These are phyloP conservation scores for Dendryphion nanum DNA, from an alignment of 2,329 filamentous ascomycete genomes.

Conservation along the genomic window DNA sequence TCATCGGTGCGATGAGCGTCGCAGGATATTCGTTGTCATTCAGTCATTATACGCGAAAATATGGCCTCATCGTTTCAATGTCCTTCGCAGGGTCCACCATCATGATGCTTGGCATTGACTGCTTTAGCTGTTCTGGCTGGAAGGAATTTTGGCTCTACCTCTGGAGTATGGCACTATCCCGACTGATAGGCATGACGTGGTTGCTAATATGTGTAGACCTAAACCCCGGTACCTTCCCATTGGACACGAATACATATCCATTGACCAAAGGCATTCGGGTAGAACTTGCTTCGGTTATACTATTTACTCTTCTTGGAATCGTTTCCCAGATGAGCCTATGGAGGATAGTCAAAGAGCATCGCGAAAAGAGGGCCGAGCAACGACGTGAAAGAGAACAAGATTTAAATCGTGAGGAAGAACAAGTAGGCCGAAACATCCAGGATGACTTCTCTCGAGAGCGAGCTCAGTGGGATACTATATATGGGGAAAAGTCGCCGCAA, in stretches of 20 bases:
- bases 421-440: constrained; percentile 66
- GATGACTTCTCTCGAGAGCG: constrained; percentile 61
- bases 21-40: constrained; percentile 68
- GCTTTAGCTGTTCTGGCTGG: constrained; percentile 81
- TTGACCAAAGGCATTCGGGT: constrained; percentile 83
- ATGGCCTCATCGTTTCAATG: constrained; percentile 72
- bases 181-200: constrained; percentile 2
- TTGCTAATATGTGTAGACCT: constrained; percentile 49
- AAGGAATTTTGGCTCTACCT: constrained; percentile 97
- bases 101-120: constrained; percentile 82
- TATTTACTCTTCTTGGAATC: constrained; percentile 72
- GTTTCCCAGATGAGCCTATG: constrained; percentile 84
- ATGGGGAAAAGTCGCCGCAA: constrained; percentile 59
- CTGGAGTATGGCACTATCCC: constrained; percentile 59
- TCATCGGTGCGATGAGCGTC: constrained; percentile 72
- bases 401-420: constrained; percentile 65
- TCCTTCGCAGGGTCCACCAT: constrained; percentile 80
- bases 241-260: constrained; percentile 75
- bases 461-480: constrained; percentile 72
- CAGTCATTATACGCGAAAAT: constrained; percentile 72
- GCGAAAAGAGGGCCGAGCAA: constrained; percentile 46
- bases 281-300: constrained; percentile 74
- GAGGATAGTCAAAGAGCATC: constrained; percentile 66
- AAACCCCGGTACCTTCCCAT: constrained; percentile 74
- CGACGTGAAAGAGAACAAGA: constrained; percentile 56